A percentile compares a stretch with the other conserved stretches of the same genome.
These are phyloP conservation scores for Pseudozyma sp. DNA, from an alignment of 1,284 basidiomycete genomes.

Conservation along the genomic window DNA sequence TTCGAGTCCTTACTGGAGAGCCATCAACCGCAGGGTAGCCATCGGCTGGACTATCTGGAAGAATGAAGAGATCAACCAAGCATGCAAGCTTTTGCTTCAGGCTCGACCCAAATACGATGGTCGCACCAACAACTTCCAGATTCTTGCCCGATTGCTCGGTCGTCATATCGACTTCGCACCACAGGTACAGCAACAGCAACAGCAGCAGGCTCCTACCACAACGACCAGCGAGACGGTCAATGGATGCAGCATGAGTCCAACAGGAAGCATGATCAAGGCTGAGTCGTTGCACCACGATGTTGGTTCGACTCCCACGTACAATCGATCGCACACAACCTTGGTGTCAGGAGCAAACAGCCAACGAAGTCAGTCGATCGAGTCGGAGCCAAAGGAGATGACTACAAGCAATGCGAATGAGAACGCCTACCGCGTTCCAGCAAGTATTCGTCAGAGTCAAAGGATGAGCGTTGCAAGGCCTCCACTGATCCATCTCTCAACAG, in stretches of 20 bases:
- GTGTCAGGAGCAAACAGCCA: conserved; percentile 31
- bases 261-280: conserved; percentile 23
- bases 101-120: conserved; percentile 50
- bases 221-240: conserved; percentile 12
- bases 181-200: not conserved
- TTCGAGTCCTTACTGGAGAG: conserved; percentile 35
- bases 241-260: conserved; percentile 3
- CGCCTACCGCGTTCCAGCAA: conserved; percentile 15
- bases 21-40: conserved; percentile 21
- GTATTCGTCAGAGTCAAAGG: conserved; percentile 32
- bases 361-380: conserved; percentile 29
- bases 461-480: conserved; percentile 30
- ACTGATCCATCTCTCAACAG: conserved; percentile 34
- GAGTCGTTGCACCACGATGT: conserved; percentile 6
- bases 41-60: conserved; percentile 52
- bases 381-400: conserved; percentile 9
- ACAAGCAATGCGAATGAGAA: not conserved
- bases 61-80: conserved; percentile 35
- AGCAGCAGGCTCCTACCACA: not conserved
- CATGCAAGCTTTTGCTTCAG: conserved; percentile 30
- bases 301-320: conserved; percentile 1
- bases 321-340: conserved; percentile 29
- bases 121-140: conserved; percentile 40
- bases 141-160: conserved; percentile 33
- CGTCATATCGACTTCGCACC: conserved; percentile 32